These are phyloP conservation scores for Leishmania tarentolae DNA, from an alignment of 208 protist genomes.

Conservation along the genomic window DNA sequence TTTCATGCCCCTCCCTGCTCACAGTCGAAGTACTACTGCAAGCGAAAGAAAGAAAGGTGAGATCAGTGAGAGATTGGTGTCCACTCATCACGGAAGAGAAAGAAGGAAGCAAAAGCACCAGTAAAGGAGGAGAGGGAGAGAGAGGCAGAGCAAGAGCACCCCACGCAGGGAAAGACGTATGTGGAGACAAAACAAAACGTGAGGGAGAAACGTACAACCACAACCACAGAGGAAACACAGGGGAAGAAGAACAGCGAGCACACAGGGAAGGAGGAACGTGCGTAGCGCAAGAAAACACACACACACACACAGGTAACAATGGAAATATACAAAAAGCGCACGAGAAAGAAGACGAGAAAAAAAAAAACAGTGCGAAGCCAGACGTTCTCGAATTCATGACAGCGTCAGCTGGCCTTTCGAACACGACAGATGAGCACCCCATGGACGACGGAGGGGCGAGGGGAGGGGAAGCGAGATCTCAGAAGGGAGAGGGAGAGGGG, in stretches of 20 bases:
- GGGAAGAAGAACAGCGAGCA: background rate
- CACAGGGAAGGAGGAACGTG: background rate
- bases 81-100: background rate
- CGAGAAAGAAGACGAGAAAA: no score
- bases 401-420: background rate
- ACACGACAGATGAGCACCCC: background rate
- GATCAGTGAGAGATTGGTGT: background rate
- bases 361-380: background rate
- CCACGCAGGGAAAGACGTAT: background rate
- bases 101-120: background rate
- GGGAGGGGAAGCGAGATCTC: background rate
- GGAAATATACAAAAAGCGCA: background rate
- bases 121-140: background rate
- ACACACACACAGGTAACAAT: background rate
- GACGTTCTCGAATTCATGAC: background rate
- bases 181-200: background rate
- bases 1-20: background rate
- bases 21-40: background rate
- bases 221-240: background rate
- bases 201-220: background rate
- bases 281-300: background rate
- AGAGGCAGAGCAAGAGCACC: background rate
- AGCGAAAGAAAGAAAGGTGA: background rate
- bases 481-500: background rate
- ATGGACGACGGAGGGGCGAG: background rate